Evolutionary conservation across 345 rosid species (phyloP).

Genomic region (Syzygium oleosum): DNA sequence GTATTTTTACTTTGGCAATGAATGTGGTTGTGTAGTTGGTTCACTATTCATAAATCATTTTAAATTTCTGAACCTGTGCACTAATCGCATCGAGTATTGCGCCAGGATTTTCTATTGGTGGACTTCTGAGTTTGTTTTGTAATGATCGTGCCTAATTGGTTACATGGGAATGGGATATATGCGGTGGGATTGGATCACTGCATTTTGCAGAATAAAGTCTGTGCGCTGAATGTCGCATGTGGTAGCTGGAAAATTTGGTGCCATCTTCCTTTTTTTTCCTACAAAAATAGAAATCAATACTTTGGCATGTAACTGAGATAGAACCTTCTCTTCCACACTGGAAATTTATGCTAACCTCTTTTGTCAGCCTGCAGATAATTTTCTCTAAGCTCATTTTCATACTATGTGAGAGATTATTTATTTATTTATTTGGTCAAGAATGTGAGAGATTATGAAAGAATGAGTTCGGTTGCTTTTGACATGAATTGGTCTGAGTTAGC

Average conservation of each 20-base stretch:
- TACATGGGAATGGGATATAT: not conserved
- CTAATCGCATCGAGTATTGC: not conserved
- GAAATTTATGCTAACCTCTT: not conserved
- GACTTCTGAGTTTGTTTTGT: not conserved
- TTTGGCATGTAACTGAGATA: not conserved
- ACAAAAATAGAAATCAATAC: not conserved
- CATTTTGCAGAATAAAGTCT: not conserved
- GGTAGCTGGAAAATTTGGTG: not conserved
- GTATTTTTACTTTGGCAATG: not conserved
- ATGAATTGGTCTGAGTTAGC: not conserved
- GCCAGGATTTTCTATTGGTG: not conserved
- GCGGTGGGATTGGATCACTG: not conserved
- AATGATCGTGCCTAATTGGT: not conserved
- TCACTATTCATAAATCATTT: not conserved
- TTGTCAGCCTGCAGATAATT: not conserved
- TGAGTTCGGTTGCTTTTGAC: not conserved
- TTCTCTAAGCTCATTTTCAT: not conserved
- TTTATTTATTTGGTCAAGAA: not conserved
- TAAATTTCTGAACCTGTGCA: not conserved
- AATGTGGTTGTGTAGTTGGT: not conserved
- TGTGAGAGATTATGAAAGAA: not conserved
- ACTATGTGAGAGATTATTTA: not conserved
- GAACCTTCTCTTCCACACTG: not conserved
- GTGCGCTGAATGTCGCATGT: not conserved
- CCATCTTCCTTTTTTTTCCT: not conserved